phyloP scores from a whole-genome alignment of 169 alveolate species.

The Eimeria brunetti region DNA sequence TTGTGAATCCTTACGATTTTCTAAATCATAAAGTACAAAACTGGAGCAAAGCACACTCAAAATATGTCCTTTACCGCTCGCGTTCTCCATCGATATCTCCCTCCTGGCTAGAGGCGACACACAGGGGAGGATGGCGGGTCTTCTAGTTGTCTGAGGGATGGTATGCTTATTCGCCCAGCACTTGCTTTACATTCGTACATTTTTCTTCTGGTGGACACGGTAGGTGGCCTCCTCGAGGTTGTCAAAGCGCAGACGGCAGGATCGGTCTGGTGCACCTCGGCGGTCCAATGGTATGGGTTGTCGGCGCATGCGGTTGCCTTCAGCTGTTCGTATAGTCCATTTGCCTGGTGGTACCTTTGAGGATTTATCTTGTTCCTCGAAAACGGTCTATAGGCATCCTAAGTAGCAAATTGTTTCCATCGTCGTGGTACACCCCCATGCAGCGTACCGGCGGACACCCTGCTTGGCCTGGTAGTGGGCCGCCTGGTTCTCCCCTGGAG shows the following conservation, averaged over 20 bases:
- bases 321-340: neutral
- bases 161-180: neutral
- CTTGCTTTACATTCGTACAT: neutral
- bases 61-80: neutral
- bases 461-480: constrained; percentile 25
- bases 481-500: neutral
- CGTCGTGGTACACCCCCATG: neutral
- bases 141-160: neutral
- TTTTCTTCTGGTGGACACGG: neutral
- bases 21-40: neutral
- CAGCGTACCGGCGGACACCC: constrained; percentile 8
- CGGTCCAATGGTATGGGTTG: neutral
- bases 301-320: neutral
- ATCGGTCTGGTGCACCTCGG: neutral
- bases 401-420: neutral
- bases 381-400: neutral
- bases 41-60: neutral
- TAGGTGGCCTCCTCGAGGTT: neutral
- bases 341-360: neutral
- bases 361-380: no score
- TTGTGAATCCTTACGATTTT: neutral
- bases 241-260: neutral
- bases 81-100: neutral
- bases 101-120: neutral
- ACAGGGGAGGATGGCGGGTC: neutral